Evolutionary conservation across 345 rosid species (phyloP), one percentile per base, ranked within the genome.

Genomic region (Isatis tinctoria): DNA sequence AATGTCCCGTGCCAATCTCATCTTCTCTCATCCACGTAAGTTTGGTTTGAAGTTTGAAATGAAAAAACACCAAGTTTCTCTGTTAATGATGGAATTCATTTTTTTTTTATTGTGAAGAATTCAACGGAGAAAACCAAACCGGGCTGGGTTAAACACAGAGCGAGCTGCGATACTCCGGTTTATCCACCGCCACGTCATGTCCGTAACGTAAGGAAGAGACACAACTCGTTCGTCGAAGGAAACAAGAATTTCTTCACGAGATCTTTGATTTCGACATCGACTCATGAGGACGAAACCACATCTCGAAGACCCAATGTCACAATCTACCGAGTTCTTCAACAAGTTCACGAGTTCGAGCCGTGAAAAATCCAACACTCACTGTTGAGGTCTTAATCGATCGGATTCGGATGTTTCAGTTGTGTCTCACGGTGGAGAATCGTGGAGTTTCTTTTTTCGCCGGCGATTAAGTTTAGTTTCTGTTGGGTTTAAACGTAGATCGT

Each of bases 1-100:
- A 85, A 79, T 93, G 97, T 73, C 98, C 98, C 3, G 84, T 91
- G 74, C 85, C 88, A 24, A 28, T 85, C 58, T 44, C 81, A 52
- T 79, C 98, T 69, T 84, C 93, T 58, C 76, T 82, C 51, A 76
- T 81, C 60, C 79, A 84, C 60, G 98, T 91, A 87, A 52, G 87
- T 26, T 9, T 11, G 2, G 26, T 36, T 57, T 30, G 5, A 13
- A 44, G 11, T n/a, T 9, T 8, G 20, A 8, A 10, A 22, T 36
- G n/a, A 0, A 2, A 10, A 17, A 54, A 72, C 40, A 39, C 53
- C 5, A 72, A 72, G 2, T 2, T 49, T 8, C 8, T 60, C 37
- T 32, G 20, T 4, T 13, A 4, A 47, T 51, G 39, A 13, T 6
- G 16, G 41, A 56, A 65, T 3, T n/a, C 4, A 18, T 2, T 26